Base-by-base conservation (phyloP, 176 grass and related monocot genomes). In the Otatea glauca region DNA sequence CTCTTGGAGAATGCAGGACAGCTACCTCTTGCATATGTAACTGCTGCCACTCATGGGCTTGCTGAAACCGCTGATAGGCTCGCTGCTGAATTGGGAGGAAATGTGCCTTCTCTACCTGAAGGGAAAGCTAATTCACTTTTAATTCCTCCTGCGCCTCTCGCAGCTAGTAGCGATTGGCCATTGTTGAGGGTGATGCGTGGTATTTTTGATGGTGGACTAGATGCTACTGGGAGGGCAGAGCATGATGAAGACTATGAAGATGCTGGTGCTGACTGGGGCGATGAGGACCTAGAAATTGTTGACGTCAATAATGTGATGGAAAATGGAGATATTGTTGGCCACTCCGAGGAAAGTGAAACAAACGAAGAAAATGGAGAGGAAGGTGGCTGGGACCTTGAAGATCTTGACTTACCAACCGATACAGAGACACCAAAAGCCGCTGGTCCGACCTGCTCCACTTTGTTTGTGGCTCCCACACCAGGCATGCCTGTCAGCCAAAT, bases 351-450 rank as follows among this genome's bases (percentile, higher is more conserved):
- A 23, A 68, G 67, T 74, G 89, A 90, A 58, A 53, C 53, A 59
- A 88, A 89, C 55, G 83, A 84, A 90, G 94, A 94, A 70, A 81
- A 90, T 74, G 88, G 82, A n/a, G 91, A 88, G 70, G 89, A 94
- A 75, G 94, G 92, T 87, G 94, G 94, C 39, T 97, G 94, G 94
- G 94, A 97, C 73, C 88, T 97, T 15, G 94, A 97, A 88, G 94
- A 97, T 88, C 77, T 94, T 18, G 94, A 97, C 64, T 78, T 97
- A 41, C 92, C 88, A 20, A 83, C 92, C 39, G 92, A 97, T 20
- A 74, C 81, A 55, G 89, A 90, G 25, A 97, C 90, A 24, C 94
- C 92, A 3, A 97, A 89, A 80, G 88, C 79, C 11, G 34, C 76
- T 29, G 82, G 45, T 47, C 65, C 61, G 24, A 81, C 65, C 29